Evolutionary conservation across 352 stramenopile genomes (phyloP), one percentile per base, ranked within the genome.

Genomic region (Phytophthora pinifolia): DNA sequence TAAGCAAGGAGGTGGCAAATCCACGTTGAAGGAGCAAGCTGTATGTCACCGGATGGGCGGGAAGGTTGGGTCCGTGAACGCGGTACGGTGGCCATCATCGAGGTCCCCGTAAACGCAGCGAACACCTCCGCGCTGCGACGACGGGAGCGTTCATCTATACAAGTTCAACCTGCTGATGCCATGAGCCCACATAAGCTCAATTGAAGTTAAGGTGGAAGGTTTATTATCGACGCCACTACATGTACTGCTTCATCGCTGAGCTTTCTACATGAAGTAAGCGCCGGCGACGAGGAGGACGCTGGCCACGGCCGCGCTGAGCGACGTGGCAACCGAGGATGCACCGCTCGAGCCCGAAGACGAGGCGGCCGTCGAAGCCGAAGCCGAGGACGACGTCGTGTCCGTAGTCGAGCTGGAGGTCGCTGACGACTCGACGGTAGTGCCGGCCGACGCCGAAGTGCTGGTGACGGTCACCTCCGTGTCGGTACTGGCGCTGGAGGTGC

Each of bases 281-380:
- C 22, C 53, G 9, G 25, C 53, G 15, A 63, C 18, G 4, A 56
- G 18, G 46, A 63, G 18, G 46, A 63, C 37, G 17, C 39, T 46
- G 30, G 35, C 42, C 41, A 42, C 35, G 1, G 32, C 45, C 1
- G 34, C 41, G 7, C 41, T 18, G 27, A 58, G 36, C 15, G 59
- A 46, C 9, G 44, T 22, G 15, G 46, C 46, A 34, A 47, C 10
- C 22, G 59, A 66, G 13, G 53, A 42, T 10, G 59, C 63, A n/a
- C 48, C 51, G 12, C 51, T 65, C 4, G 63, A 61, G 6, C 58
- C 58, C 6, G 50, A 62, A 13, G 59, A 55, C 15, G 59, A 59
- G 18, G 52, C 52, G 2, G 46, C 35, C 17, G 45, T 18, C 12
- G 53, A 62, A 27, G 22, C 22, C 2, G 59, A 67, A 15, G 43